These are phyloP conservation scores for Quercus ilex DNA, from an alignment of 306 rosid genomes.

Conservation along the genomic window DNA sequence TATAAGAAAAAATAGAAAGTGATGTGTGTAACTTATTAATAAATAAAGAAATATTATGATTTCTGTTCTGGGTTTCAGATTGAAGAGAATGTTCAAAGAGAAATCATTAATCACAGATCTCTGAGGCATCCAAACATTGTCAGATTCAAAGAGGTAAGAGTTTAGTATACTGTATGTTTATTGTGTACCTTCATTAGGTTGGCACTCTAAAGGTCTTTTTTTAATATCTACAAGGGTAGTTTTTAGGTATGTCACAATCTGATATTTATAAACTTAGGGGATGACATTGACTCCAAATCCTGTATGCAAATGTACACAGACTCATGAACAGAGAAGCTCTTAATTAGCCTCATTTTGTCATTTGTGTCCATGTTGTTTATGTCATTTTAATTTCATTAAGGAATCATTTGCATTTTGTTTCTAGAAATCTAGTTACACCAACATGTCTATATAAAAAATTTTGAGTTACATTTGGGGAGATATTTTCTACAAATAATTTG, in stretches of 20 bases:
- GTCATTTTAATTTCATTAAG: neutral
- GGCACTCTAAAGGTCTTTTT: neutral
- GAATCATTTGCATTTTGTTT: neutral
- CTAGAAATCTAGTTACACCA: neutral
- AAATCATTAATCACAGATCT: constrained; percentile 78
- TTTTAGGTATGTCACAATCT: neutral
- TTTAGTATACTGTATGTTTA: constrained; percentile 3
- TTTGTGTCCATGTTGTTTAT: neutral
- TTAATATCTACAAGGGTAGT: neutral
- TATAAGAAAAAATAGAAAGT: too few species aligned
- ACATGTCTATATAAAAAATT: too few species aligned
- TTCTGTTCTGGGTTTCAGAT: constrained; percentile 52
- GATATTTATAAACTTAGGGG: neutral
- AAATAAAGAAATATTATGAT: neutral
- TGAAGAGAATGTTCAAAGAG: constrained; percentile 85
- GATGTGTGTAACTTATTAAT: too few species aligned
- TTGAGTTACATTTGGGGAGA: too few species aligned
- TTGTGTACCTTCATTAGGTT: neutral
- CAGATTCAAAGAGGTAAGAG: constrained; percentile 77
- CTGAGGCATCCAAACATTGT: constrained; percentile 85
- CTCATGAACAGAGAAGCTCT: too few species aligned
- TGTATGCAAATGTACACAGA: neutral
- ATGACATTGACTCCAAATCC: neutral
- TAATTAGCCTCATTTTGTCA: too few species aligned
- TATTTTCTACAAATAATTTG: too few species aligned